Evolutionary conservation across 306 rosid genomes (phyloP), one percentile per base, ranked within the genome.

Genomic region (Myrica gale): DNA sequence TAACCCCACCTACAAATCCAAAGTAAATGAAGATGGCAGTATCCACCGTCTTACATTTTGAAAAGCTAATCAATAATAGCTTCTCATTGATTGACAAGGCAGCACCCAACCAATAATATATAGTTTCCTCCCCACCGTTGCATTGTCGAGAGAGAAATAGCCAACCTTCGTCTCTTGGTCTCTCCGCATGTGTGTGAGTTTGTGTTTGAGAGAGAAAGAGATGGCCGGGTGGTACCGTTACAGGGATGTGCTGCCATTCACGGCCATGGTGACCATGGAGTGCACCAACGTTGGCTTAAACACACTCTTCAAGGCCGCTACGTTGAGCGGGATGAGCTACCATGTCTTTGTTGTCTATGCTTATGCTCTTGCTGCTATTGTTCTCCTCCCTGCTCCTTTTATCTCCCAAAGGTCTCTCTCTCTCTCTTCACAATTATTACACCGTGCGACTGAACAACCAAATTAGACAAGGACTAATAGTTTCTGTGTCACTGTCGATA

Each of bases 251-350:
- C 61, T 89, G 23, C 95, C 97, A 12, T 85, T 93, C 63, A 69
- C 79, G 71, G 90, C 87, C 65, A 78, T 90, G 90, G 77, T 93
- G 32, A 57, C 86, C 5, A 90, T 88, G 83, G 97, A 93, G 81
- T 84, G 90, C 75, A 79, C 60, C 53, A 90, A 90, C 86, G 90
- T 88, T 1, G 93, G 91, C 0, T 69, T 93, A 61, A 82, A 87
- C 83, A 93, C 95, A 5, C 92, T 93, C 56, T 93, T 90, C 87
- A 93, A 93, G 87, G 93, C 93, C 20, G 98, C 98, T 45, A 88
- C 96, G 43, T 12, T 80, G 44, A 69, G 69, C 45, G 98, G 98
- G 26, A 83, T 93, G 96, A 93, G 95, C 71, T 80, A 84, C 84
- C 87, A 79, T 82, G 98, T 93, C 65, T 93, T 93, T 81, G 85